Percentiles rank a stretch among this genome's conserved stretches.
Conservation (phyloP, 495 filamentous ascomycete genomes). For the Neurospora sp. region DNA sequence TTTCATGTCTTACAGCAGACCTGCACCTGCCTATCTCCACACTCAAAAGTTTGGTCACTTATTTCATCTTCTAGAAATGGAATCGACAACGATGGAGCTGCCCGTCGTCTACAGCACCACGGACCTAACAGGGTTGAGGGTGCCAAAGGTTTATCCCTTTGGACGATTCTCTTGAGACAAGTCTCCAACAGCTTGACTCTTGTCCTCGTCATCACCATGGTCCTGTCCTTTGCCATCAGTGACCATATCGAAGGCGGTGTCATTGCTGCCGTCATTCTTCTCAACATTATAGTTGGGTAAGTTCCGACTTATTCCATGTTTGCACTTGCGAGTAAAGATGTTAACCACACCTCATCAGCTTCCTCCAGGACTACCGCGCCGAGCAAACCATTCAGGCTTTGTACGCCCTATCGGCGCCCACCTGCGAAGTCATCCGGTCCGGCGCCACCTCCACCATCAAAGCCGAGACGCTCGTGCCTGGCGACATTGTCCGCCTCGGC, state of each 20-base stretch:
- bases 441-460: slow-evolving; percentile 52
- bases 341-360: slow-evolving; percentile 28
- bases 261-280: slow-evolving; percentile 67
- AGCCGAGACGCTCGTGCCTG: slow-evolving; percentile 58
- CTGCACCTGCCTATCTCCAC: background rate
- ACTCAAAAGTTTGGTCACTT: slow-evolving; percentile 2
- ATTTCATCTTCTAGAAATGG: slow-evolving; percentile 25
- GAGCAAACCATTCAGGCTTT: slow-evolving; percentile 81
- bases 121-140: slow-evolving; percentile 43
- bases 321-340: background rate
- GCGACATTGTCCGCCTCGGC: slow-evolving; percentile 68
- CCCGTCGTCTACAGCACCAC: slow-evolving; percentile 34
- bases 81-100: slow-evolving; percentile 29
- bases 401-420: slow-evolving; percentile 65
- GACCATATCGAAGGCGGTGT: slow-evolving; percentile 83
- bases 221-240: slow-evolving; percentile 65
- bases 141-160: slow-evolving; percentile 40
- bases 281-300: slow-evolving; percentile 61
- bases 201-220: slow-evolving; percentile 73
- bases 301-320: background rate
- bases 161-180: slow-evolving; percentile 46
- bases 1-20: background rate
- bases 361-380: slow-evolving; percentile 76
- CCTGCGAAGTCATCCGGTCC: slow-evolving; percentile 64
- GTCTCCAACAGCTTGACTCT: slow-evolving; percentile 42